Evolutionary conservation across 352 stramenopile genomes (phyloP).

Genomic region (Phytophthora nicotianae): DNA sequence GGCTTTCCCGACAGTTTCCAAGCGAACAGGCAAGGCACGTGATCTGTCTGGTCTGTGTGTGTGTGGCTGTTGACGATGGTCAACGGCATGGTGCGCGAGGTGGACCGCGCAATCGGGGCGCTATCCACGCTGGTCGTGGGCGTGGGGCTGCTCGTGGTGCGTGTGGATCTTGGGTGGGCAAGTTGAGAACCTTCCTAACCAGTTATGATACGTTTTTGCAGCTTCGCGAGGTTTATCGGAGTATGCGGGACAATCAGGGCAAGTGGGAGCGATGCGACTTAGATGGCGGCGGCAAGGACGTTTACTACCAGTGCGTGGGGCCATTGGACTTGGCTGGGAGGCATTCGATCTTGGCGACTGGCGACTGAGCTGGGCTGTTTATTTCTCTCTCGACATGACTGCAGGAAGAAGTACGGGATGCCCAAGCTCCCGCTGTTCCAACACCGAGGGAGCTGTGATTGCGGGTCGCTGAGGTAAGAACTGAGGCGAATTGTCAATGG

Average conservation of each 20-base stretch:
- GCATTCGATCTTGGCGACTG: neutral
- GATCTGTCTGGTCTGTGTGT: neutral
- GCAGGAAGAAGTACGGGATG: conserved; percentile 78
- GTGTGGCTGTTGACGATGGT: conserved; percentile 33
- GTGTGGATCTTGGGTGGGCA: conserved; percentile 5
- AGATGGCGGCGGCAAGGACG: conserved; percentile 57
- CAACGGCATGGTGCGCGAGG: conserved; percentile 71
- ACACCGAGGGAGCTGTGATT: conserved; percentile 75
- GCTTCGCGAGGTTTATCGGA: conserved; percentile 67
- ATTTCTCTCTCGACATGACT: conserved; percentile 6
- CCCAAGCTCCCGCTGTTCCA: conserved; percentile 77
- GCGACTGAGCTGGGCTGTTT: conserved; percentile 16
- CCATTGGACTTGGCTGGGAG: neutral
- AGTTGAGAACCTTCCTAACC: conserved; percentile 2
- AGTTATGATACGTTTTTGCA: conserved; percentile 23
- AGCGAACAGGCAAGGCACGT: conserved; percentile 5
- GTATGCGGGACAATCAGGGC: conserved; percentile 46
- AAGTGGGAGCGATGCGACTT: conserved; percentile 67
- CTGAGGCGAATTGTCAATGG: neutral
- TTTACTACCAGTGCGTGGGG: conserved; percentile 73
- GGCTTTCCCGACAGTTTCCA: conserved; percentile 28
- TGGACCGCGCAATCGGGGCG: conserved; percentile 79
- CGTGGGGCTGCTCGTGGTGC: conserved; percentile 72
- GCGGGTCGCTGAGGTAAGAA: conserved; percentile 58
- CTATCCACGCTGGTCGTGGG: conserved; percentile 79